Evolutionary conservation across 2,329 filamentous ascomycete genomes (phyloP).

Genomic region (Coniella lustricola): DNA sequence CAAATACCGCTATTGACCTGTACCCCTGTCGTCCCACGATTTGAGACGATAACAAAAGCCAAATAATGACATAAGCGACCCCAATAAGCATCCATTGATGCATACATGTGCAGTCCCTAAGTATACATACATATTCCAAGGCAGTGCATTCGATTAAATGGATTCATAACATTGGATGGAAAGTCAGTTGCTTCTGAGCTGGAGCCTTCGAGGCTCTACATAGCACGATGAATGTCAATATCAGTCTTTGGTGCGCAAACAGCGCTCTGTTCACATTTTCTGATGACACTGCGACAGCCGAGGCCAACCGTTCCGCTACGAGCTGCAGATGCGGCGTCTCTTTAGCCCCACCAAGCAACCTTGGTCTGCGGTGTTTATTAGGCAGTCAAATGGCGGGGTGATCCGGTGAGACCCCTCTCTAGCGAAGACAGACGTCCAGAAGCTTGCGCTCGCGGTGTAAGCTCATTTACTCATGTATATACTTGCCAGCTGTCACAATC

Average conservation of each 20-base stretch:
- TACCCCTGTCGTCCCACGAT: no score
- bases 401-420: background rate
- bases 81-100: no score
- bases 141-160: no score
- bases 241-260: no score
- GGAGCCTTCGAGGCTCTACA: no score
- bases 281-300: background rate
- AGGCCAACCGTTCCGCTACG: background rate
- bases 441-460: background rate
- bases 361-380: background rate
- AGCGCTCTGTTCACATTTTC: conserved; percentile 3
- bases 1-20: background rate
- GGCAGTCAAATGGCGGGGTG: background rate
- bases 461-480: background rate
- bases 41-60: background rate
- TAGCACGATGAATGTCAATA: no score
- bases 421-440: background rate
- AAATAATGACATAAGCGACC: background rate
- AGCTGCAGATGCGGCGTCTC: background rate
- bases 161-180: no score
- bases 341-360: background rate
- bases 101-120: no score
- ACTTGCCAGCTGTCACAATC: background rate
- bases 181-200: no score
- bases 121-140: background rate